Evolutionary conservation across 1,284 basidiomycete species (phyloP).

Genomic region (Apiotrichum montevideense): DNA sequence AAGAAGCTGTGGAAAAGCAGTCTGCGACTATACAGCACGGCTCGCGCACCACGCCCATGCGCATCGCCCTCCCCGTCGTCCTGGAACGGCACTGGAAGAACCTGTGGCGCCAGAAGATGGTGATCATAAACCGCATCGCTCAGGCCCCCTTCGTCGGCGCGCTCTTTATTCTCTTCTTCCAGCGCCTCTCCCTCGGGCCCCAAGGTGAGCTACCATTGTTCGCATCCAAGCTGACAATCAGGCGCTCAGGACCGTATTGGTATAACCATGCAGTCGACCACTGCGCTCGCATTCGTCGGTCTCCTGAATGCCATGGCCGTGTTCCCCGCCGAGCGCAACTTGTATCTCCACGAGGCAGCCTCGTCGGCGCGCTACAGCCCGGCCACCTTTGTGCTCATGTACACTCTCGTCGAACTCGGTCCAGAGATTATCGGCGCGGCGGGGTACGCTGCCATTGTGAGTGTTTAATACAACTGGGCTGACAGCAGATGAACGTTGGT

Average conservation of each 20-base stretch:
- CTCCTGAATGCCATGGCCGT: slow-evolving; percentile 48
- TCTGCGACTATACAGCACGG: slow-evolving; percentile 4
- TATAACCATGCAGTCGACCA: slow-evolving; percentile 35
- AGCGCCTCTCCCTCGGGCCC: slow-evolving; percentile 41
- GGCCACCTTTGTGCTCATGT: slow-evolving; percentile 47
- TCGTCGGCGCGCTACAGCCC: slow-evolving; percentile 46
- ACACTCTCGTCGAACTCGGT: slow-evolving; percentile 47
- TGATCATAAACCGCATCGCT: slow-evolving; percentile 45
- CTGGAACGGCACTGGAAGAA: slow-evolving; percentile 45
- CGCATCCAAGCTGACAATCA: not conserved
- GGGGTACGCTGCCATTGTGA: slow-evolving; percentile 31
- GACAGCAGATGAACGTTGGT: slow-evolving; percentile 42
- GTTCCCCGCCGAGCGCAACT: slow-evolving; percentile 47
- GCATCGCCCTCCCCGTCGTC: slow-evolving; percentile 44
- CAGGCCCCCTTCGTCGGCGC: slow-evolving; percentile 44
- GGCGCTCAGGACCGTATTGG: slow-evolving; percentile 50
- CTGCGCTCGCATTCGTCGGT: slow-evolving; percentile 42
- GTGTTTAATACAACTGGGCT: slow-evolving; percentile 13
- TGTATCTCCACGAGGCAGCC: slow-evolving; percentile 48
- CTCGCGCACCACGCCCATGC: slow-evolving; percentile 37
- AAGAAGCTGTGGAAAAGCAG: not conserved
- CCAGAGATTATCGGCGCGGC: slow-evolving; percentile 41
- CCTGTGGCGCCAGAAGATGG: slow-evolving; percentile 43
- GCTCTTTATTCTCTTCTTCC: slow-evolving; percentile 48
- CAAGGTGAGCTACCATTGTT: slow-evolving; percentile 17